Evolutionary conservation across 208 protist species (phyloP).

Genomic region (Wallacemonas sp.): DNA sequence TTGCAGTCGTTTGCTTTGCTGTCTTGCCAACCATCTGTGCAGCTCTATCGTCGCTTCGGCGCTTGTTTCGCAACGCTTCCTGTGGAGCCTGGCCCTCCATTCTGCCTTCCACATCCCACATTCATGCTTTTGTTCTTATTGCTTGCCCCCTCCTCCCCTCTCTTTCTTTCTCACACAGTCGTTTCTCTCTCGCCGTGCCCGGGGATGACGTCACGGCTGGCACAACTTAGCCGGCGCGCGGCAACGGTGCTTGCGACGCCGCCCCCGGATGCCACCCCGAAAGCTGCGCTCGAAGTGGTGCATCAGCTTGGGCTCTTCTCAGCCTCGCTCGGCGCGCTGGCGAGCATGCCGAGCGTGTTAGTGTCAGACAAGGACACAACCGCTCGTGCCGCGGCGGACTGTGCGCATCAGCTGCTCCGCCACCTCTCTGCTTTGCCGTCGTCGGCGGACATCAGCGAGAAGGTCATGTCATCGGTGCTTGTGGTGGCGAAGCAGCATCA

Average conservation of each 20-base stretch:
- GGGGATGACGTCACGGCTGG: too few relatives aligned
- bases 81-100: too few relatives aligned
- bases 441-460: conserved; percentile 15
- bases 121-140: conserved; percentile 1
- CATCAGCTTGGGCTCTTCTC: conserved; percentile 10
- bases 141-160: background rate
- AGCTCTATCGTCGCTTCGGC: too few relatives aligned
- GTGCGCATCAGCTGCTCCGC: conserved; percentile 13
- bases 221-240: conserved; percentile 6
- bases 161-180: conserved; percentile 7
- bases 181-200: background rate
- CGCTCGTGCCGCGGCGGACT: background rate
- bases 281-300: background rate
- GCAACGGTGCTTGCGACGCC: background rate
- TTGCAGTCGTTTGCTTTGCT: too few relatives aligned
- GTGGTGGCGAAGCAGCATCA: conserved; percentile 21
- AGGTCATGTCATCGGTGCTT: conserved; percentile 32
- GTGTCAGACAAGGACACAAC: background rate
- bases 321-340: conserved; percentile 15
- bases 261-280: background rate
- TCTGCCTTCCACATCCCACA: background rate
- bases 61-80: too few relatives aligned
- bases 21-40: too few relatives aligned
- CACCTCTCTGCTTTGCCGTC: conserved; percentile 23
- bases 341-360: background rate